These are phyloP conservation scores for Candida sp. DNA, from an alignment of 1,139 yeast genomes.

Conservation along the genomic window DNA sequence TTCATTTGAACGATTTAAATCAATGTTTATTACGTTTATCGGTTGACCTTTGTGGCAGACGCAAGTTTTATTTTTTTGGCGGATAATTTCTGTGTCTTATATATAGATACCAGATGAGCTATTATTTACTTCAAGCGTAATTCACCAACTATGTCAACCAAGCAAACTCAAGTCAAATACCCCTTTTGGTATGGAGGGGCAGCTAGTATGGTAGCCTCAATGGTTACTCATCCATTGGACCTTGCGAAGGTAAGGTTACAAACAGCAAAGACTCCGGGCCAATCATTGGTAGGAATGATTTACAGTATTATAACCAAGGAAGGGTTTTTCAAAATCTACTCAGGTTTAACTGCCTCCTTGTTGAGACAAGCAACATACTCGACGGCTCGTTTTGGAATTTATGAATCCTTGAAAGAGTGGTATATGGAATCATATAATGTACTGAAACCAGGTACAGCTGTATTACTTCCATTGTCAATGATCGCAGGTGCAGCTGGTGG, in stretches of 20 bases:
- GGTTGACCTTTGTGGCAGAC: neutral
- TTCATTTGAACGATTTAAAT: no score
- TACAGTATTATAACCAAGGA: slow-evolving; percentile 57
- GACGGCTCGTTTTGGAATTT: slow-evolving; percentile 80
- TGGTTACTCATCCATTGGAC: slow-evolving; percentile 71
- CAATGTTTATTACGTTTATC: no score
- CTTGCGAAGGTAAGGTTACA: slow-evolving; percentile 84
- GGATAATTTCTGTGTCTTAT: neutral
- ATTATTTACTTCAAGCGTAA: neutral
- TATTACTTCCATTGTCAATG: slow-evolving; percentile 76
- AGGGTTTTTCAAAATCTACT: slow-evolving; percentile 67
- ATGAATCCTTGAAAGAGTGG: slow-evolving; percentile 68
- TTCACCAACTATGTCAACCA: slow-evolving; percentile 1
- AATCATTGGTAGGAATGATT: slow-evolving; percentile 59
- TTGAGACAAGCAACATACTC: slow-evolving; percentile 88
- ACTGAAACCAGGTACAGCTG: slow-evolving; percentile 34
- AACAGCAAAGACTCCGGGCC: slow-evolving; percentile 64
- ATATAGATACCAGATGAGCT: neutral
- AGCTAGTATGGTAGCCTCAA: slow-evolving; percentile 65
- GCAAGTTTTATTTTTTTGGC: neutral
- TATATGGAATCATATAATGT: slow-evolving; percentile 31
- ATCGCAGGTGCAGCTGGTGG: slow-evolving; percentile 83
- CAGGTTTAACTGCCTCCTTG: slow-evolving; percentile 79
- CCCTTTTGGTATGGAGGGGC: slow-evolving; percentile 53
- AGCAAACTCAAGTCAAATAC: slow-evolving; percentile 1